Evolutionary conservation across 1,284 basidiomycete genomes (phyloP), one percentile per base, ranked within the genome.

Genomic region (Boletus hoseneyae): DNA sequence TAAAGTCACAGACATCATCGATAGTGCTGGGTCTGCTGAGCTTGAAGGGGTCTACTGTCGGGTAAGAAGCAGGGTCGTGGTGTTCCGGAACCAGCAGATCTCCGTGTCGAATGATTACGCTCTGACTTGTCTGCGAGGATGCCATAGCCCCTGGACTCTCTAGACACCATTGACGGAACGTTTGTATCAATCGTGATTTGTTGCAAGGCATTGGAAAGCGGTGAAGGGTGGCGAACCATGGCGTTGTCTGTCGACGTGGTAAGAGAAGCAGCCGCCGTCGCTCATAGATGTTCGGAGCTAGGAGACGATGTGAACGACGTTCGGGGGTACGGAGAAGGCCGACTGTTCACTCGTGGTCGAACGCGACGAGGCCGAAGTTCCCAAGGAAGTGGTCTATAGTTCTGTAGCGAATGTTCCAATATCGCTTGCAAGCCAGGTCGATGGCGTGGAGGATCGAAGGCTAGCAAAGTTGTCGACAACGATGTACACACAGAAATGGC

Each of bases 1-100:
- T 75, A 62, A 93, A 93, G 55, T 91, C 77, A 54, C 84, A 86
- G 2, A 93, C 82, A 56, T 93, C 89, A 2, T 85, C 75, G 6
- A 91, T 79, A 0, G 77, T 82, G 53, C 82, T 82, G 2, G 79
- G 72, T 21, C 78, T 72, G 4, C 76, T 74, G 2, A 88, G 69
- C 5, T 68, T 69, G 16, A 74, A 66, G 29, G 73, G 67, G 0
- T 56, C 53, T 3, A 66, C 70, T 8, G 74, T 45, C 2, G 68
- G 58, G 60, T 91, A 90, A 9, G 70, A 63, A 2, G 80, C 84
- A 12, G 90, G 74, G 0, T 71, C 60, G 11, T 73, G 69, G 34
- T 76, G 70, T 32, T 66, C 65, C 25, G 73, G 64, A 23, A 87
- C 77, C 42, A 87, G 63, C 43, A 87, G 64, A 35, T 73, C 68